Evolutionary conservation across 140 eudicot species (phyloP), one percentile per base, ranked within the genome.

Genomic region (Bidens hawaiensis): DNA sequence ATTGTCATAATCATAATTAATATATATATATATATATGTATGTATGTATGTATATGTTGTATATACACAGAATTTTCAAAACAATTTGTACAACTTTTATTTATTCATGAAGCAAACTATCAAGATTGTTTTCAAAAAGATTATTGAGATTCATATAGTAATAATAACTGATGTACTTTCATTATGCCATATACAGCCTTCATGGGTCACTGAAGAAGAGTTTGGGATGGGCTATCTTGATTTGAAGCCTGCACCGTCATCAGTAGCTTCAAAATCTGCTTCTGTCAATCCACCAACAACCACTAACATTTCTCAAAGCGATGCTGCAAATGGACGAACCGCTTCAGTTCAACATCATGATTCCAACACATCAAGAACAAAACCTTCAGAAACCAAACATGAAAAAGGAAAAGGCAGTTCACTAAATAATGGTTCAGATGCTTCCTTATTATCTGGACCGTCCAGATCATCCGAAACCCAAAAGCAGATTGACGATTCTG

Each of bases 141-240:
- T n/a, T n/a, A n/a, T n/a, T n/a, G n/a, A n/a, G n/a, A n/a, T n/a
- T n/a, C n/a, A n/a, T n/a, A n/a, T n/a, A n/a, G n/a, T n/a, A n/a
- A n/a, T n/a, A n/a, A n/a, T n/a, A n/a, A n/a, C 72, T 71, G 62
- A 75, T 34, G 46, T 52, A 10, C 54, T 58, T 48, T 42, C 64
- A 40, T 28, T 16, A 55, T 45, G 47, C n/a, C 24, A 25, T 45
- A 50, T 41, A 53, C 90, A 94, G 99, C 74, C 97, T 42, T 88
- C 97, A 62, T 94, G 99, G 99, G 97, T 94, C 62, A 88, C 97
- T 21, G 99, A 94, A 71, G 97, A 94, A 70, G 99, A 88, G 71
- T 94, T 94, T 78, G 95, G 97, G 64, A 94, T 85, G 97, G 99
- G 99, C 22, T 82, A 85, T 79, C 84, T 94, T 69, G 99, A 88